Evolutionary conservation across 208 protist genomes (phyloP), one percentile per base, ranked within the genome.

Genomic region (Leishmania tropica): DNA sequence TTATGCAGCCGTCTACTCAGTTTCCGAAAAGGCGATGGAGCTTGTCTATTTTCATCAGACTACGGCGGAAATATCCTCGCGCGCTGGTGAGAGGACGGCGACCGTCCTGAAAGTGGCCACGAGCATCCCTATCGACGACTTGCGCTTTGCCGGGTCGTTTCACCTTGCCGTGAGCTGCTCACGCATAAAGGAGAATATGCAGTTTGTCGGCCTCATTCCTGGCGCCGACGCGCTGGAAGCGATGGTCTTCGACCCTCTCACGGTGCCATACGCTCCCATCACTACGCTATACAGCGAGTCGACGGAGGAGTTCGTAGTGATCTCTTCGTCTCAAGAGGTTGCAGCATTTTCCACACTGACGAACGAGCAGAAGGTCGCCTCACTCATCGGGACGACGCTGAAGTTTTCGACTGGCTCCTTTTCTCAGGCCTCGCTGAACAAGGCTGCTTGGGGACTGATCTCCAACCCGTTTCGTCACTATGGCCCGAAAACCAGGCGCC

Each of bases 401-500:
- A 47, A 74, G 21, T 83, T 87, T 60, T 80, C 79, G 28, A 37
- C 64, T 8, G 79, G 83, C 28, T 79, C 83, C 28, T 83, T 80
- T 78, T 78, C 78, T 21, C 79, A 81, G 54, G 70, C 42, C 4
- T 37, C 60, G 51, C 56, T 83, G n/a, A 21, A 64, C 47, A 48
- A 51, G 35, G 71, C 73, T 17, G 37, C 48, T 24, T 82, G 80
- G 80, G 47, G 58, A 31, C 47, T 71, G 0, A 70, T 83, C 31
- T 68, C 79, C 28, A 87, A 88, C 51, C 72, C 78, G 35, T 88
- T 78, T 62, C 79, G 79, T n/a, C 81, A 83, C 72, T 81, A 88
- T 62, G 75, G 78, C 6, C 80, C 80, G 65, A 28, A 53, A 58
- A 56, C 74, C n/a, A 54, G 75, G 40, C 76, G 21, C n/a, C 19